Conservation (phyloP, 2,329 filamentous ascomycete genomes). For the Gaeumannomyces sp. region DNA sequence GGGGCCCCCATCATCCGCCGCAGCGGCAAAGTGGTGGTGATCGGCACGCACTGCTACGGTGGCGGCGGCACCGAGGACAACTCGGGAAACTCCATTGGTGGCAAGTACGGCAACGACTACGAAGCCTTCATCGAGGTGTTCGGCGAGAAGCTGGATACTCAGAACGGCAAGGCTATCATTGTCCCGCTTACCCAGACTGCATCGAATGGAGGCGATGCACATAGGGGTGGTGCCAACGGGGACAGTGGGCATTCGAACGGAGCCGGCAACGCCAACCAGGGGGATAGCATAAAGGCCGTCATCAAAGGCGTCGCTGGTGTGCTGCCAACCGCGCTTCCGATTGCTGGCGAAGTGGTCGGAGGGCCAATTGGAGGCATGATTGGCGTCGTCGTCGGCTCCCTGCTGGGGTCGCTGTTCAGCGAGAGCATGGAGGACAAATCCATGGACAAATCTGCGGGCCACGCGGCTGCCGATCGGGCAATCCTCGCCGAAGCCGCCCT, state of each 20-base stretch:
- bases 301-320: no score
- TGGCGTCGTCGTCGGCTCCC: not conserved
- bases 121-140: conserved; percentile 15
- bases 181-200: not conserved
- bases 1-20: conserved; percentile 22
- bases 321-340: no score
- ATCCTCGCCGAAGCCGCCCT: conserved; percentile 19
- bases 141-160: not conserved
- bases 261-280: no score
- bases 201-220: conserved; percentile 9
- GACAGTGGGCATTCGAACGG: no score
- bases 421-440: conserved; percentile 4
- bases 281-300: no score
- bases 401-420: not conserved
- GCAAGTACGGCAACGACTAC: conserved; percentile 19
- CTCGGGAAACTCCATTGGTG: conserved; percentile 21
- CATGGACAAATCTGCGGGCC: not conserved
- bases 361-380: not conserved
- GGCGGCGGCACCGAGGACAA: conserved; percentile 18
- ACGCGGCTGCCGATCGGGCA: conserved; percentile 16
- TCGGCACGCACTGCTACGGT: conserved; percentile 25
- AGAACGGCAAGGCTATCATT: not conserved
- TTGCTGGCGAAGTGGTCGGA: not conserved
- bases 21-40: conserved; percentile 13
- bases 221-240: not conserved